phyloP scores from a whole-genome alignment of 1,284 basidiomycete genomes.

The Ceratobasidium sp. region DNA sequence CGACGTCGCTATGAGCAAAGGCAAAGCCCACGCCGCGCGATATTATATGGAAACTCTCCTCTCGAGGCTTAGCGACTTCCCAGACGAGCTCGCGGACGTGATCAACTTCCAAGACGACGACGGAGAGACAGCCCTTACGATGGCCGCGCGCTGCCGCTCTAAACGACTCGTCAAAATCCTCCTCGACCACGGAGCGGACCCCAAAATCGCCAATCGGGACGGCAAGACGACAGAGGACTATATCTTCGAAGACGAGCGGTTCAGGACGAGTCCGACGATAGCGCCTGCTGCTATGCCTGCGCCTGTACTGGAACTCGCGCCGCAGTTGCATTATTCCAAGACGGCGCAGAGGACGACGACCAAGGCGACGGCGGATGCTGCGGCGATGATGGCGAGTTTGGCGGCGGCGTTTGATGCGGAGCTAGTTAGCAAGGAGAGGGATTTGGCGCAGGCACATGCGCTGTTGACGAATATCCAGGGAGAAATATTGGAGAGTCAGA shows the following conservation, averaged over 20 bases:
- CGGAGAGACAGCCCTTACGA: constrained; percentile 96
- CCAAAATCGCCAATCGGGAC: constrained; percentile 92
- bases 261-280: constrained; percentile 64
- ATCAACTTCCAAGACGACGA: constrained; percentile 96
- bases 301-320: constrained; percentile 61
- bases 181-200: constrained; percentile 94
- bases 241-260: constrained; percentile 98
- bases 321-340: constrained; percentile 87
- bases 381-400: constrained; percentile 88
- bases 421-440: constrained; percentile 91
- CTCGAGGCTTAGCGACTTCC: constrained; percentile 80
- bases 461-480: constrained; percentile 89
- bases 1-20: constrained; percentile 90
- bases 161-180: constrained; percentile 88
- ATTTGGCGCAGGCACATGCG: constrained; percentile 91
- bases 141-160: constrained; percentile 95
- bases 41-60: constrained; percentile 95
- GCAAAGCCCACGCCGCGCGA: constrained; percentile 84
- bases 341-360: constrained; percentile 91
- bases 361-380: constrained; percentile 85
- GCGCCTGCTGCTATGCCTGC: constrained; percentile 13
- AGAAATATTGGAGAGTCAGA: constrained; percentile 91
- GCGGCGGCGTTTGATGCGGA: constrained; percentile 96
- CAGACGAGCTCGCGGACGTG: constrained; percentile 78
- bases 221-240: constrained; percentile 99